Percentiles rank a stretch among this genome's conserved stretches.
phyloP scores from a whole-genome alignment of 2,329 filamentous ascomycete genomes.

The Cercospora sp. region DNA sequence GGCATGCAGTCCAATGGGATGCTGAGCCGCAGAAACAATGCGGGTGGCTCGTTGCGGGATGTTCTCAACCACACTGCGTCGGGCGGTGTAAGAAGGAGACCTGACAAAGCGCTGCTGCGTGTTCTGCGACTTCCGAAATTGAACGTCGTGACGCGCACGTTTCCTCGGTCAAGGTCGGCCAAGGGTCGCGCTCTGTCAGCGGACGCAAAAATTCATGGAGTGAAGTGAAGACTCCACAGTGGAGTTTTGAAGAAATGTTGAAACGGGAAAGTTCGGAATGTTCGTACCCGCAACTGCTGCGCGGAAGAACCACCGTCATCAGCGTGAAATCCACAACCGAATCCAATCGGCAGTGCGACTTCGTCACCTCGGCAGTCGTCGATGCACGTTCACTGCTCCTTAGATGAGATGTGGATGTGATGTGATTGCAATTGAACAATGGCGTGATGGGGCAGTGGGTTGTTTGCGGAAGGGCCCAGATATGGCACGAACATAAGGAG shows the following conservation, averaged over 20 bases:
- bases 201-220: background rate
- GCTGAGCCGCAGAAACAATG: background rate
- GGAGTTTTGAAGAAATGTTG: conserved; percentile 5
- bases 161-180: background rate
- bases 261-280: conserved; percentile 7
- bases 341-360: background rate
- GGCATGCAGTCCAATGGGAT: background rate
- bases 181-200: background rate
- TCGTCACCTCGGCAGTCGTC: background rate
- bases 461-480: background rate
- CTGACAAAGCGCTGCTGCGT: background rate
- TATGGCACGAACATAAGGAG: background rate
- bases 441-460: background rate
- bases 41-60: background rate
- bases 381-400: background rate
- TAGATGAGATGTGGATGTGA: background rate
- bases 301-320: background rate
- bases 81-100: background rate
- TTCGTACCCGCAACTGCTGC: background rate
- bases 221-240: conserved; percentile 10
- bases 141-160: background rate
- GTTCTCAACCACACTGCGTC: background rate
- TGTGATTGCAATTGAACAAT: background rate
- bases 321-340: background rate
- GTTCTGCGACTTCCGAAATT: background rate